phyloP scores from a whole-genome alignment of 352 stramenopile species.

The Phytopythium sindhum region DNA sequence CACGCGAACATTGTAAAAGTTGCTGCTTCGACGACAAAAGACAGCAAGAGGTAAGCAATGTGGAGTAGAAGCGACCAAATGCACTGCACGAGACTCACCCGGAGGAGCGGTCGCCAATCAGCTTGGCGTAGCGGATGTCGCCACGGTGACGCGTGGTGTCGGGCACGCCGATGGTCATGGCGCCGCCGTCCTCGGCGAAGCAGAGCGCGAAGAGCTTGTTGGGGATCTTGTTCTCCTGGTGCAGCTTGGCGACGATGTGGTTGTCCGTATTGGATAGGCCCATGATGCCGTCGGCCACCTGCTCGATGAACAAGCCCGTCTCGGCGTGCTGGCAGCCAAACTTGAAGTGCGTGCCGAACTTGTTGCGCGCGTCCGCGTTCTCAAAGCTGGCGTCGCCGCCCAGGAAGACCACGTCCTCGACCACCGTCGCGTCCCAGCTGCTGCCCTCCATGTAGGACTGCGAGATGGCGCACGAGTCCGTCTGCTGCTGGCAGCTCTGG shows the following conservation, averaged over 20 bases:
- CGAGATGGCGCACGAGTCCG: conserved; percentile 61
- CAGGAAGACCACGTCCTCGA: conserved; percentile 79
- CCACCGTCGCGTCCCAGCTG: conserved; percentile 75
- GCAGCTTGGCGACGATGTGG: conserved; percentile 74
- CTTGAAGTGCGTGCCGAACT: conserved; percentile 71
- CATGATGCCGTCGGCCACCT: conserved; percentile 85
- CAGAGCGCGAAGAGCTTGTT: conserved; percentile 79
- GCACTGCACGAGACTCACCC: conserved; percentile 10
- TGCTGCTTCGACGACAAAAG: conserved; percentile 7
- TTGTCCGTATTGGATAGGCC: conserved; percentile 70
- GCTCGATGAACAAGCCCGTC: conserved; percentile 78
- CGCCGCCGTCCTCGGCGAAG: conserved; percentile 62
- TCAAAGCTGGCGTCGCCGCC: conserved; percentile 53
- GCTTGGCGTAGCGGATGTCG: conserved; percentile 54
- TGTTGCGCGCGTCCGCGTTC: conserved; percentile 46
- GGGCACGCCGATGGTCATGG: conserved; percentile 61
- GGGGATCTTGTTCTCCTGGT: conserved; percentile 75
- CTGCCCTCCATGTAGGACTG: conserved; percentile 86
- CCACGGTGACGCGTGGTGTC: conserved; percentile 49
- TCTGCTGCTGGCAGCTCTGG: conserved; percentile 33
- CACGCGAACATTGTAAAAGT: conserved; percentile 73
- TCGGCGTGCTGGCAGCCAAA: conserved; percentile 79
- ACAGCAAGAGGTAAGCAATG: neutral
- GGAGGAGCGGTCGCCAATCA: conserved; percentile 33
- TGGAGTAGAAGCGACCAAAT: neutral